Evolutionary conservation across 2,329 filamentous ascomycete species (phyloP).

Genomic region (Onygenales sp.): DNA sequence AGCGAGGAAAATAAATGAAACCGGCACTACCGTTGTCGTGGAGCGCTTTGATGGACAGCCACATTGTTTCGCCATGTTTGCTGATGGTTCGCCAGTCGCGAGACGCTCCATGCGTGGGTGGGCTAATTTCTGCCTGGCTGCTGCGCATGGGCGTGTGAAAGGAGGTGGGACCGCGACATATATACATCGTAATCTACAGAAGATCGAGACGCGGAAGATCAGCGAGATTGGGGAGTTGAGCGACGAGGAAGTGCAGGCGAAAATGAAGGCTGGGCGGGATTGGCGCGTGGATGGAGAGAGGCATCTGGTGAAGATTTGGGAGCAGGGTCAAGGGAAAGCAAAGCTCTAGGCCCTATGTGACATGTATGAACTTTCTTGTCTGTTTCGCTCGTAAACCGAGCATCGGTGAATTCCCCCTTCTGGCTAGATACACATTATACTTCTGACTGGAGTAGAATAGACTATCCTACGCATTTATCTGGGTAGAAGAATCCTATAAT

Average conservation of each 20-base stretch:
- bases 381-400: not conserved
- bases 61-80: slow-evolving; percentile 46
- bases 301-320: slow-evolving; percentile 22
- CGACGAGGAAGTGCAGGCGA: slow-evolving; percentile 27
- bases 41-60: slow-evolving; percentile 39
- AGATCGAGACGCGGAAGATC: slow-evolving; percentile 22
- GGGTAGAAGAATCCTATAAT: too few relatives aligned
- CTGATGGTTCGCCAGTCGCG: slow-evolving; percentile 39
- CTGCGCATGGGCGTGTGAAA: slow-evolving; percentile 18
- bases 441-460: too few relatives aligned
- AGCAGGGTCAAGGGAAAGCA: slow-evolving; percentile 17
- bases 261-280: slow-evolving; percentile 19
- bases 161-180: slow-evolving; percentile 19
- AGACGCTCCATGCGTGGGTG: slow-evolving; percentile 47
- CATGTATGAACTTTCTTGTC: not conserved
- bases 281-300: slow-evolving; percentile 27
- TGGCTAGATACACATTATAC: too few relatives aligned
- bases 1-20: slow-evolving; percentile 30
- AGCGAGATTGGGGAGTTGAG: slow-evolving; percentile 22
- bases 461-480: too few relatives aligned
- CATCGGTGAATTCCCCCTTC: not conserved
- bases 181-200: slow-evolving; percentile 20
- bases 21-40: slow-evolving; percentile 27
- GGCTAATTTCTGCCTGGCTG: slow-evolving; percentile 42
- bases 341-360: slow-evolving; percentile 14